Evolutionary conservation across 2,329 filamentous ascomycete species (phyloP).

Genomic region (Neopestalotiopsis sp.): DNA sequence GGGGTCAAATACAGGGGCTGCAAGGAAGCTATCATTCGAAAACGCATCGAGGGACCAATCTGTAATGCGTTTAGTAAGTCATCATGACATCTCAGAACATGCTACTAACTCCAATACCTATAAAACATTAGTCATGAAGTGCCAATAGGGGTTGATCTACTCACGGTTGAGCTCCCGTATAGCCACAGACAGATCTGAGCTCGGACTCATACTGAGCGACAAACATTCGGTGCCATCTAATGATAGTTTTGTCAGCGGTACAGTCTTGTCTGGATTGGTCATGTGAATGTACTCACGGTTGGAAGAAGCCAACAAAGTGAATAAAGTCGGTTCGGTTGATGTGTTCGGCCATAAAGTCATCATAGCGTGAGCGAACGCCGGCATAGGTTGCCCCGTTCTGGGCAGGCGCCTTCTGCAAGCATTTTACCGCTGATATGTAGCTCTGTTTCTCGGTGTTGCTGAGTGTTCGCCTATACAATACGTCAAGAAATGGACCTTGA

Average conservation of each 20-base stretch:
- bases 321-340: slow-evolving; percentile 43
- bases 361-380: slow-evolving; percentile 47
- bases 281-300: slow-evolving; percentile 6
- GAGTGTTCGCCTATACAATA: slow-evolving; percentile 18
- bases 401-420: slow-evolving; percentile 40
- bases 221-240: slow-evolving; percentile 25
- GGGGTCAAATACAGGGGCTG: slow-evolving; percentile 34
- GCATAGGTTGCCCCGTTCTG: slow-evolving; percentile 34
- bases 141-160: neutral
- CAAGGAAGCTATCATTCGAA: slow-evolving; percentile 25
- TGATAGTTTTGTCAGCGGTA: neutral
- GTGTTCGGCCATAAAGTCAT: slow-evolving; percentile 50
- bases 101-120: slow-evolving; percentile 19
- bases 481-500: too few relatives aligned
- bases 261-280: too few relatives aligned
- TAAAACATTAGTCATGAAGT: neutral
- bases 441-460: slow-evolving; percentile 32
- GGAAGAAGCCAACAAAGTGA: slow-evolving; percentile 34
- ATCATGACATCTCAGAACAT: too few relatives aligned
- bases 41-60: slow-evolving; percentile 34
- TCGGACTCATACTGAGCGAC: slow-evolving; percentile 25
- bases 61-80: slow-evolving; percentile 1
- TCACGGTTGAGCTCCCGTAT: slow-evolving; percentile 22
- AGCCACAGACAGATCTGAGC: slow-evolving; percentile 22
- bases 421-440: slow-evolving; percentile 47